Evolutionary conservation across 331 rosid species (phyloP), one percentile per base, ranked within the genome.

Genomic region (Cucumis variabilis): DNA sequence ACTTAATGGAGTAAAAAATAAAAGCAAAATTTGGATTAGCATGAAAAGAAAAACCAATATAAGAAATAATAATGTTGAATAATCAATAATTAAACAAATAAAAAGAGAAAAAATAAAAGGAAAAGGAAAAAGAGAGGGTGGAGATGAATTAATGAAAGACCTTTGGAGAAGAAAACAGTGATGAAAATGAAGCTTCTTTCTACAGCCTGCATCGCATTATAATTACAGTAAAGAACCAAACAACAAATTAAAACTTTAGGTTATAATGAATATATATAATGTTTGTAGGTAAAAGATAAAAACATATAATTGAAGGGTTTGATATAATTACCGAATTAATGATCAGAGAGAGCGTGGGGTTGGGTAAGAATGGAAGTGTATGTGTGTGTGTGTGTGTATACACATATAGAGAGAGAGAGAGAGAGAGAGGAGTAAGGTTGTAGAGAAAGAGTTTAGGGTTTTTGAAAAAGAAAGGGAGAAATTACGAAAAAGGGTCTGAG

Each of bases 401-500:
- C 7, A 55, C 4, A 19, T 14, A n/a, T n/a, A n/a, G n/a, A n/a
- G n/a, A n/a, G n/a, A n/a, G n/a, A n/a, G n/a, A 33, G 37, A 33
- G 37, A 33, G 37, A 33, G 37, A 33, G 37, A 33, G 1, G 37
- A 33, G 4, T 33, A 33, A 33, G 37, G 20, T 15, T 7, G 63
- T 3, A 37, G 63, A 58, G 7, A 5, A 17, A 58, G 65, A 17
- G 19, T 58, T 15, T 17, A 58, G 20, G 65, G 65, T 20, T 58
- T 58, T 58, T 4, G 65, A 58, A 58, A 58, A 58, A 53, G 3
- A 53, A 53, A 14, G 17, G 4, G 60, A 7, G 1, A 60, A 95
- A 93, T 93, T 90, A 95, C 99, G 90, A 89, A 86, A 87, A 5
- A 69, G 91, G 91, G 88, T 94, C 94, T 91, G 89, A 89, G 89